Evolutionary conservation across 805 yeast species (phyloP), one percentile per base, ranked within the genome.

Genomic region (Candida nanaspora): DNA sequence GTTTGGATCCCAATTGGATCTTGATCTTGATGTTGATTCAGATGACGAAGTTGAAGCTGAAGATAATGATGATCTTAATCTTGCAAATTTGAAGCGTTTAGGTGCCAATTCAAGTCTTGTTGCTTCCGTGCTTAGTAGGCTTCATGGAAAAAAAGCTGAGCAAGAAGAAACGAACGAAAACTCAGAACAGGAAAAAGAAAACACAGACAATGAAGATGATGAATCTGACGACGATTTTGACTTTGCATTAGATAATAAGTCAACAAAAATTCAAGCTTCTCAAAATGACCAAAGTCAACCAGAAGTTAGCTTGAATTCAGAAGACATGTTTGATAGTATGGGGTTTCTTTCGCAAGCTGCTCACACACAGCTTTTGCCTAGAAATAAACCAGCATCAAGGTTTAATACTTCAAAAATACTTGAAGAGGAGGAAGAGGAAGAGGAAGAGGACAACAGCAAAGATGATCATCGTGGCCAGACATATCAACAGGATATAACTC

Each of bases 21-120:
- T 33, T 9, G 11, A 33, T 33, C 21, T 33, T 6, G 8, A 19
- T 21, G 27, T 33, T n/a, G 8, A 19, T 21, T 16, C n/a, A 4
- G 37, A 22, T 5, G 33, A 34, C 2, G 41, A 42, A 25, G 22
- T 14, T 15, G 35, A 35, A 18, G 31, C 18, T 6, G 38, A 26
- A 19, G 22, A 34, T 25, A 21, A 34, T 22, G 45, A 33, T 15
- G 46, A 44, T 27, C 42, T 43, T 3, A 16, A 38, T 14, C 14
- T 33, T 22, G 21, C 35, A 2, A 29, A 32, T 9, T 25, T 14
- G 9, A 25, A 27, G 20, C 18, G 33, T 14, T 9, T 28, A 14
- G 31, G 15, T 28, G 9, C n/a, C 6, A 28, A 9, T 28, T 14
- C 13, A 6, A 6, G 15, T 28, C 15, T 28, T 28, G n/a, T 28